Base-by-base conservation (phyloP, 1,284 basidiomycete genomes). In the Ganoderma resinaceum region DNA sequence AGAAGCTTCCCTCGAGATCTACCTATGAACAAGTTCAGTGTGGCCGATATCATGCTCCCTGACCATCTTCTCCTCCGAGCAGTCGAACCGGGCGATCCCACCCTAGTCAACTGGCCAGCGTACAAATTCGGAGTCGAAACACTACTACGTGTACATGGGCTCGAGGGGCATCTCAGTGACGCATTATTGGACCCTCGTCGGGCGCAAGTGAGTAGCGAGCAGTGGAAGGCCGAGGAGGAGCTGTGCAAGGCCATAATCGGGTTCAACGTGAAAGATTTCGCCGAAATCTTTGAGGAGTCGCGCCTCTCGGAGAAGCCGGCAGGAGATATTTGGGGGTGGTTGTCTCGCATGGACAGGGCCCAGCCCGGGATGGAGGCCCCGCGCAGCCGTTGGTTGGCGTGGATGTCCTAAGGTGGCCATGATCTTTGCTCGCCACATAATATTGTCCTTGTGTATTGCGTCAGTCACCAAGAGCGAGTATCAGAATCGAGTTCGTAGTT, bases 191-290 rank as follows among this genome's bases (percentile, higher is more conserved):
- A n/a, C n/a, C n/a, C n/a, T n/a, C n/a, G n/a, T n/a, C n/a, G n/a
- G 37, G 0, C 26, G 43, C 31, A 31, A 62, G n/a, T 9, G 63
- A 55, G 31, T 12, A 23, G 9, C 40, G 37, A 43, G 33, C 59
- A 33, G 46, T 68, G 67, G 67, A 42, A 59, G 29, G 37, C 31
- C 26, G 67, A 68, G 18, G 67, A 68, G 38, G 52, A 62, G 40
- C 53, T 68, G 16, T 64, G 62, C 53, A 49, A 11, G 26, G 46
- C 62, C 12, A 38, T 68, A 23, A 68, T 68, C 9, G 55, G 33
- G 31, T 63, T 61, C 52, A 68, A 68, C 23, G 62, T 68, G 40
- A 40, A 43, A 55, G 63, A 35, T 42, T 29, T 57, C 31, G 2
- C 55, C 14, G 18, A 42, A 1, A 20, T 64, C 11, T 55, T 42